Base-by-base conservation (phyloP, 2,329 filamentous ascomycete species). In the Cladosporium colombiae region DNA sequence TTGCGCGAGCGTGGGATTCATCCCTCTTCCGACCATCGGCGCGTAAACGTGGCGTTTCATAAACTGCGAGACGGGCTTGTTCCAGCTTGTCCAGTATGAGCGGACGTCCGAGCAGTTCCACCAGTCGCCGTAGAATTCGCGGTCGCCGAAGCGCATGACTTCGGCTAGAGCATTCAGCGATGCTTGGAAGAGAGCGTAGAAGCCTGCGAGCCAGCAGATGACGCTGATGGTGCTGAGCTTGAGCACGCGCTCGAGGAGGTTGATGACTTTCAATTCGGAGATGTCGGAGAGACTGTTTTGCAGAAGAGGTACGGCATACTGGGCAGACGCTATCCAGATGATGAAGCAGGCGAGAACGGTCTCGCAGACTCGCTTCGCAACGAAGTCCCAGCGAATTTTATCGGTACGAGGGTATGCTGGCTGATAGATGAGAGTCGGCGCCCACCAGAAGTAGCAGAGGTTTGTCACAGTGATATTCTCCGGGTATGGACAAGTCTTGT, bases 51-150 rank as follows among this genome's bases (percentile, higher is more conserved):
- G 95, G 44, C 95, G 85, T 74, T 92, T 93, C 89, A 99, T 98
- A 78, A 97, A 99, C 66, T 93, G 89, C 75, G 96, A 96, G 6
- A 99, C 94, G 0, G 95, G 95, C 77, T 96, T 96, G 81, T 99
- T 99, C 95, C 95, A 99, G 0, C 90, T 91, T 25, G 93, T 88
- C 94, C 94, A 97, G 81, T 99, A 99, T 5, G 85, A 86, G 37
- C 93, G 91, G 7, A 98, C 83, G 70, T 89, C 93, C 64, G 89
- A 88, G 69, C 89, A 92, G 75, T 99, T 99, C 95, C 95, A 99
- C 95, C 95, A 99, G 74, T 97, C 93, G 44, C 91, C 90, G 78
- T 99, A 99, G 78, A 99, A 99, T 62, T 93, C 91, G 33, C 95
- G 87, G 77, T 99, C 95, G 21, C 90, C 95, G 74, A 99, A 99